phyloP scores from a whole-genome alignment of 2,329 filamentous ascomycete species.

The Clarireedia sp. region DNA sequence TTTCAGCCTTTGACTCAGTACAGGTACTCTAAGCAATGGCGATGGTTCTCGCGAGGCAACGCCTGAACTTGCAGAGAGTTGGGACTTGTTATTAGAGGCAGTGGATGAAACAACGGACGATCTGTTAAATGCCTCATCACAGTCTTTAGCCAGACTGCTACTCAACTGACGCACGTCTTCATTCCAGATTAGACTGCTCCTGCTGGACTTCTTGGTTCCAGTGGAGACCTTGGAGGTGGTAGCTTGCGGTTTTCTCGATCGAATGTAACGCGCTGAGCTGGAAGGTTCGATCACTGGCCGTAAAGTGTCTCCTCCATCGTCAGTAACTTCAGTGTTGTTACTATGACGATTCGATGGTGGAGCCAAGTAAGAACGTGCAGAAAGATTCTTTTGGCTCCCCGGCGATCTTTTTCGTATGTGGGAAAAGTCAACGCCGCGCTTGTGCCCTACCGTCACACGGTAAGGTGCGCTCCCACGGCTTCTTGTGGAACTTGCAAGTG shows the following conservation, averaged over 20 bases:
- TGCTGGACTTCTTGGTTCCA: slow-evolving; percentile 13
- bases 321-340: slow-evolving; percentile 19
- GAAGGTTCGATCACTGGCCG: slow-evolving; percentile 10
- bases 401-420: slow-evolving; percentile 36
- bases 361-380: neutral
- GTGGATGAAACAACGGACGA: slow-evolving; percentile 35
- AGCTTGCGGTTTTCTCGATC: slow-evolving; percentile 23
- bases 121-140: slow-evolving; percentile 85
- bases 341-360: slow-evolving; percentile 12
- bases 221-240: slow-evolving; percentile 7
- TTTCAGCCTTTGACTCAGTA: slow-evolving; percentile 9
- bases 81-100: neutral
- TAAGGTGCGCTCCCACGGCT: slow-evolving; percentile 30
- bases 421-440: slow-evolving; percentile 55
- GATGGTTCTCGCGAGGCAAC: slow-evolving; percentile 1
- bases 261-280: slow-evolving; percentile 24
- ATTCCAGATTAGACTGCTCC: slow-evolving; percentile 39
- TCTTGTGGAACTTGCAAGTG: slow-evolving; percentile 38
- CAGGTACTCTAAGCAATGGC: neutral
- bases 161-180: slow-evolving; percentile 81
- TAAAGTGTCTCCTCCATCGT: slow-evolving; percentile 17
- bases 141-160: slow-evolving; percentile 77
- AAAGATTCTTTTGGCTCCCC: slow-evolving; percentile 10
- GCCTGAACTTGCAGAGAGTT: slow-evolving; percentile 2
- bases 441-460: slow-evolving; percentile 43